phyloP scores from a whole-genome alignment of 495 filamentous ascomycete species.

The Geopyxis carbonaria region DNA sequence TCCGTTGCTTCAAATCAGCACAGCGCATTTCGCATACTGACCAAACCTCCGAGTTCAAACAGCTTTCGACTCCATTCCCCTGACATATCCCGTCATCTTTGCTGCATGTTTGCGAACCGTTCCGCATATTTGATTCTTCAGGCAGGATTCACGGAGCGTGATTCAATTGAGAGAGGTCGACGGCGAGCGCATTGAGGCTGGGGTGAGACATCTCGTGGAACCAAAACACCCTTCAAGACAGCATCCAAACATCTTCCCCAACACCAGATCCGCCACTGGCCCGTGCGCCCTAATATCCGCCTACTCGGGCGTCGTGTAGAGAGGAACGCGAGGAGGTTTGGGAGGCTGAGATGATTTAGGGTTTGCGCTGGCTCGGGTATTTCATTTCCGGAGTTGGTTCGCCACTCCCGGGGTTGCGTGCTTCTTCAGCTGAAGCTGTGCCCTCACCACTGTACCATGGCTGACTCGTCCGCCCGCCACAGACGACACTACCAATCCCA shows the following conservation, averaged over 20 bases:
- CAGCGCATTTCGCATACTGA: too few species aligned
- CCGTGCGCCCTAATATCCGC: not conserved
- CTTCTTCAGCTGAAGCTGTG: constrained; percentile 25
- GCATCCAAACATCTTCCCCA: too few species aligned
- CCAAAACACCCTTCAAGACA: too few species aligned
- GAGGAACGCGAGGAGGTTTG: constrained; percentile 10
- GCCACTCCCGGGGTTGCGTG: constrained; percentile 12
- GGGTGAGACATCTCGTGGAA: constrained; percentile 24
- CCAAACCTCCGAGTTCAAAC: too few species aligned
- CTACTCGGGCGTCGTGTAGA: constrained; percentile 2
- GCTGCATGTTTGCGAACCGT: constrained; percentile 22
- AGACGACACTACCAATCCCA: too few species aligned
- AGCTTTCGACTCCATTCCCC: not conserved
- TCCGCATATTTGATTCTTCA: constrained; percentile 17
- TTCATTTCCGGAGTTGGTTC: constrained; percentile 23
- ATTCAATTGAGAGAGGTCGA: constrained; percentile 15
- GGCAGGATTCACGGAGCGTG: constrained; percentile 16
- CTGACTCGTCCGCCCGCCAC: too few species aligned
- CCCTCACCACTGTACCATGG: too few species aligned
- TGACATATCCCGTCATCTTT: not conserved
- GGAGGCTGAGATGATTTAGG: constrained; percentile 19
- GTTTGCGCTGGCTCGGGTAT: constrained; percentile 23
- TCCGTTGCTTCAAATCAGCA: too few species aligned
- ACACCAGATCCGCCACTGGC: constrained; percentile 3
- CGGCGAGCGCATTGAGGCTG: constrained; percentile 22